Evolutionary conservation across 495 filamentous ascomycete species (phyloP).

Genomic region (Lophiotrema nucula): DNA sequence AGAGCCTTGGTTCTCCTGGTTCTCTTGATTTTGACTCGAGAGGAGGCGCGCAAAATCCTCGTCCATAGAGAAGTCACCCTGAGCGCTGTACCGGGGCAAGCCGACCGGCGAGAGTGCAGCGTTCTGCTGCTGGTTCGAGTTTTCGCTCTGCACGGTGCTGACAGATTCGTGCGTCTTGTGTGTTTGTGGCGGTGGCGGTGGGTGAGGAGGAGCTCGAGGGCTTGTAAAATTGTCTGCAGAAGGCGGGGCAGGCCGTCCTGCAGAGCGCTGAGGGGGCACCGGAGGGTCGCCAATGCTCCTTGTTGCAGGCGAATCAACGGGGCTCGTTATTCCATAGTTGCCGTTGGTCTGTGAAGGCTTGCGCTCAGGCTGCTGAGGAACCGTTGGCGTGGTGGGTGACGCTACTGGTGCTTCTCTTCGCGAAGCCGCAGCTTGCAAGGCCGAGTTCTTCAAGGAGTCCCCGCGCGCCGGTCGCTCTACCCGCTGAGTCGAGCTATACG

Average conservation of each 20-base stretch:
- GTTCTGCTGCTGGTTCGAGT: constrained; percentile 10
- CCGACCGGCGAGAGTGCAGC: constrained; percentile 41
- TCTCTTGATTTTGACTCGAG: constrained; percentile 61
- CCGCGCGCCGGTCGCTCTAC: constrained; percentile 53
- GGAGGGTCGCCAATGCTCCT: constrained; percentile 35
- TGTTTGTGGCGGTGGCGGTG: constrained; percentile 52
- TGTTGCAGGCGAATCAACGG: constrained; percentile 39
- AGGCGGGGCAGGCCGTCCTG: constrained; percentile 40
- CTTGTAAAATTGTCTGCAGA: constrained; percentile 61
- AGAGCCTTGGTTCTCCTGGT: constrained; percentile 58
- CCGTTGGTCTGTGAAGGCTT: constrained; percentile 32
- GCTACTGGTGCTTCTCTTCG: constrained; percentile 24
- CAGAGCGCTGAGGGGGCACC: constrained; percentile 38
- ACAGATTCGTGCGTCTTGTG: constrained; percentile 57
- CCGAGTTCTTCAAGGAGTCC: constrained; percentile 51
- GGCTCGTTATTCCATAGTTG: constrained; percentile 33
- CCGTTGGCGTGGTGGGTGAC: constrained; percentile 33
- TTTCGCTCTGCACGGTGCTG: constrained; percentile 47
- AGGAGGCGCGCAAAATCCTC: constrained; percentile 86
- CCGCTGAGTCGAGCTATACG: constrained; percentile 31
- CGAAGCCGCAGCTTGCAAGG: constrained; percentile 15
- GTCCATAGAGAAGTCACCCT: constrained; percentile 82
- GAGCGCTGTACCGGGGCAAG: constrained; percentile 68
- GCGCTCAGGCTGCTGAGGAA: constrained; percentile 29
- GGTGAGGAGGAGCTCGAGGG: constrained; percentile 60